Base-by-base conservation (phyloP, 2,329 filamentous ascomycete genomes). In the Periconia digitata region DNA sequence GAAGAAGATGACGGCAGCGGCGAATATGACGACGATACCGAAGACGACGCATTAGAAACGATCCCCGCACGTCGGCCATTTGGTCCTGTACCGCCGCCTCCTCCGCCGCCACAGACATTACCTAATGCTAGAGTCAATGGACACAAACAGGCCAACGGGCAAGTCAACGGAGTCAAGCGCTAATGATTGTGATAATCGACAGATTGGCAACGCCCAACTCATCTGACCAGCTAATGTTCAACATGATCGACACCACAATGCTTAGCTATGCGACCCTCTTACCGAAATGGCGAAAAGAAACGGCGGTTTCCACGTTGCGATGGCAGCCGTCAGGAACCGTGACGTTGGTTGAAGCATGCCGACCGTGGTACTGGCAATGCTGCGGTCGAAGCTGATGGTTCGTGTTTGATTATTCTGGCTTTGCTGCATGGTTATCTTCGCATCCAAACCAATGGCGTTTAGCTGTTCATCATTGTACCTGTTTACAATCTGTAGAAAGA, bases 1-100 rank as follows among this genome's bases (percentile, higher is more conserved):
- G 70, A 73, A 20, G 69, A 64, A 24, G 57, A 70, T 56, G 73
- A 80, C 59, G 75, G 55, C 68, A 54, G 78, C 72, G 64, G 75
- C 64, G 79, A 80, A 35, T 80, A 80, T 53, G 79, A 80, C 40
- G 77, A 81, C 46, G 76, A 79, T 37, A 78, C 79, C 6, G 79
- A 82, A 43, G 85, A 86, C 57, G 79, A 82, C 23, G 80, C 62
- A 22, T 48, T 67, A 35, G 69, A 71, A 18, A 54, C 64, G 8
- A 55, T 59, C 17, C 62, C 60, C 18, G 63, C 68, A 47, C 66
- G 62, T 43, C 61, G 67, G 34, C 69, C 67, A 1, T 72, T 69
- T 51, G 69, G 69, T 12, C 68, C 66, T 35, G 64, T 70, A 10
- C 69, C 69, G 2, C 69, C 69, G 35, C 70, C 70, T 29, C 69